These are phyloP conservation scores for Quercus tomentella DNA, from an alignment of 331 rosid species.

Conservation along the genomic window DNA sequence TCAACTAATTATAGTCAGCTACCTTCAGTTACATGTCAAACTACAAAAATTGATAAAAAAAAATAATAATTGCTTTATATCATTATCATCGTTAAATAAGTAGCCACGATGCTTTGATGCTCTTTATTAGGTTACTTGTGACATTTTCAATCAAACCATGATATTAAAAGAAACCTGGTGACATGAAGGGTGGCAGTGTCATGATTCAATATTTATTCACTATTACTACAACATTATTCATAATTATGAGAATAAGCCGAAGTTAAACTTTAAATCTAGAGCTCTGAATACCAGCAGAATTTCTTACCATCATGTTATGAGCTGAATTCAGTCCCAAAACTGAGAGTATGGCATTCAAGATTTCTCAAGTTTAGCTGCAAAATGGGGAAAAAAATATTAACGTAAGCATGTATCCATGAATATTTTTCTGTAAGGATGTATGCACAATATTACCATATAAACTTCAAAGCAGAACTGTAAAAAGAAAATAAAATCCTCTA, in stretches of 20 bases:
- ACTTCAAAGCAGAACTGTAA: background rate
- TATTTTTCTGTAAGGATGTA: background rate
- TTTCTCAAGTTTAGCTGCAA: constrained; percentile 77
- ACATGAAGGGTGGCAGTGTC: background rate
- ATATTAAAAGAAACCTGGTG: background rate
- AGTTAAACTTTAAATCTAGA: background rate
- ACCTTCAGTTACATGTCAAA: background rate
- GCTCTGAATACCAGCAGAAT: constrained; percentile 19
- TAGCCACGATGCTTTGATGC: background rate
- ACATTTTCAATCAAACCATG: background rate
- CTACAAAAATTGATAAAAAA: background rate
- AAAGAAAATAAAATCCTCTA: background rate
- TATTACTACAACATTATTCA: background rate
- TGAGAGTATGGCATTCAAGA: constrained; percentile 79
- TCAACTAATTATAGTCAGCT: background rate
- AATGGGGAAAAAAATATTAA: background rate
- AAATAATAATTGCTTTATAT: background rate
- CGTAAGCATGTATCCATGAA: constrained; percentile 10
- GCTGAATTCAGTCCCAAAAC: constrained; percentile 64
- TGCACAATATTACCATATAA: constrained; percentile 9
- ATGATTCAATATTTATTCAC: too few species aligned
- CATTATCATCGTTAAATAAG: background rate
- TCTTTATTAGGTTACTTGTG: background rate
- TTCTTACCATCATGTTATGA: constrained; percentile 22
- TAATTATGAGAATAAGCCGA: background rate